Conservation (phyloP, 2,329 filamentous ascomycete species). For the Neofusicoccum kwambonambiense region DNA sequence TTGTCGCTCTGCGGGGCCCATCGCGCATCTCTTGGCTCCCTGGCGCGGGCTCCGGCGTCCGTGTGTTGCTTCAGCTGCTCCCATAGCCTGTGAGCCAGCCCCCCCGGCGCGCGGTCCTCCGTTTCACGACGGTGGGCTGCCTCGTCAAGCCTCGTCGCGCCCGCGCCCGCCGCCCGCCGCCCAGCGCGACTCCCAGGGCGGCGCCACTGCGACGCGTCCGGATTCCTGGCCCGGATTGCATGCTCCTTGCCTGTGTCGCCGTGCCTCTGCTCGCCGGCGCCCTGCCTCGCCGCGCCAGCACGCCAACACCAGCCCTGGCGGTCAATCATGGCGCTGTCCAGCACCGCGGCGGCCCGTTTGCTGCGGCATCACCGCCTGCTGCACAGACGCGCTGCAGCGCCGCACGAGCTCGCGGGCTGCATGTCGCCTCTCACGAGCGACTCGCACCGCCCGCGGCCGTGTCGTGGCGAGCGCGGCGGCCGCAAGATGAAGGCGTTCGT, state of each 20-base stretch:
- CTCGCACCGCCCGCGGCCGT: neutral
- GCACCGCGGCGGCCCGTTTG: neutral
- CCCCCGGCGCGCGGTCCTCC: neutral
- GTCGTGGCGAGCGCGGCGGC: neutral
- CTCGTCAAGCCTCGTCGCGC: neutral
- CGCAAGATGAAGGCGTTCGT: neutral
- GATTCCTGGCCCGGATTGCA: neutral
- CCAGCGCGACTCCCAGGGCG: neutral
- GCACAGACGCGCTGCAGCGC: neutral
- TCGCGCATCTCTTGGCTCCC: constrained; percentile 6
- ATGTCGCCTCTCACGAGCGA: neutral
- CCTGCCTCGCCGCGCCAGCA: neutral
- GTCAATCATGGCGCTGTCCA: neutral
- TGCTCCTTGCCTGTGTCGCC: neutral
- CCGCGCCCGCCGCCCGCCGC: neutral
- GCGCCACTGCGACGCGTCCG: neutral
- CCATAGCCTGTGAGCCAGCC: neutral
- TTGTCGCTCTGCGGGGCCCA: neutral
- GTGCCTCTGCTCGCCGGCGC: neutral
- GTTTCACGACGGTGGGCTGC: constrained; percentile 15
- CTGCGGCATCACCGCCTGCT: neutral
- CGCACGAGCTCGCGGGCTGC: neutral
- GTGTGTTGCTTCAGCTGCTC: constrained; percentile 12
- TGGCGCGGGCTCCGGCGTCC: neutral
- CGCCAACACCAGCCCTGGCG: neutral